A percentile compares a stretch with the other conserved stretches of the same genome.
Conservation (phyloP, 169 alveolate species). For the Cryptosporidium felis region DNA sequence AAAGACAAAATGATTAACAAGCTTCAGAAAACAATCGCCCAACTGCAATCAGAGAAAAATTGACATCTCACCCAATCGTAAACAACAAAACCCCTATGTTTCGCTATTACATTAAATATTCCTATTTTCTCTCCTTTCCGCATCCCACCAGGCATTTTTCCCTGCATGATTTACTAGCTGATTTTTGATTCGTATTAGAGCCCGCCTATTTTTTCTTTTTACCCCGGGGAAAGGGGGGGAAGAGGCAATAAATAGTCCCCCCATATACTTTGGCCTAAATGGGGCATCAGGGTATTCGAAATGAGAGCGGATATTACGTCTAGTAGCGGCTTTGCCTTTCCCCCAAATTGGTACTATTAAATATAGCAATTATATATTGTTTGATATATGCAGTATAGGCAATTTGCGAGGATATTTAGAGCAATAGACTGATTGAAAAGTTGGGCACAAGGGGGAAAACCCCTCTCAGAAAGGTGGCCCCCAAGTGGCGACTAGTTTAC, state of each 20-base stretch:
- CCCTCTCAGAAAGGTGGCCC: constrained; percentile 9
- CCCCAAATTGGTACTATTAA: background rate
- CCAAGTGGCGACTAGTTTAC: too few relatives aligned
- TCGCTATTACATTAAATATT: too few relatives aligned
- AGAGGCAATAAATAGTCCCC: background rate
- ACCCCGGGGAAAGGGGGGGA: too few relatives aligned
- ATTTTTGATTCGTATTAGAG: background rate
- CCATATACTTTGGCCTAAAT: too few relatives aligned
- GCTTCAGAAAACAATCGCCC: constrained; percentile 3
- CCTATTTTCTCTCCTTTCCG: background rate
- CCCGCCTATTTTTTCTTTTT: background rate
- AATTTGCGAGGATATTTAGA: too few relatives aligned
- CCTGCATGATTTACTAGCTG: background rate
- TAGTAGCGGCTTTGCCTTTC: constrained; percentile 8
- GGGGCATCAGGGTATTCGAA: background rate
- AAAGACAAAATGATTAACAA: constrained; percentile 36
- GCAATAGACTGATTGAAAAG: background rate
- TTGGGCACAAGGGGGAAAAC: background rate
- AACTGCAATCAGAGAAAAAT: background rate
- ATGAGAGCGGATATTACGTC: background rate
- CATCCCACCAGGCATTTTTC: background rate
- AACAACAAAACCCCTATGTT: background rate
- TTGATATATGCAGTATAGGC: too few relatives aligned
- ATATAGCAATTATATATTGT: background rate
- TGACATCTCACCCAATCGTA: background rate